Percentiles rank a stretch among this genome's conserved stretches.
Evolutionary conservation across 495 filamentous ascomycete species (phyloP).

Genomic region (Trypethelium eluteriae): DNA sequence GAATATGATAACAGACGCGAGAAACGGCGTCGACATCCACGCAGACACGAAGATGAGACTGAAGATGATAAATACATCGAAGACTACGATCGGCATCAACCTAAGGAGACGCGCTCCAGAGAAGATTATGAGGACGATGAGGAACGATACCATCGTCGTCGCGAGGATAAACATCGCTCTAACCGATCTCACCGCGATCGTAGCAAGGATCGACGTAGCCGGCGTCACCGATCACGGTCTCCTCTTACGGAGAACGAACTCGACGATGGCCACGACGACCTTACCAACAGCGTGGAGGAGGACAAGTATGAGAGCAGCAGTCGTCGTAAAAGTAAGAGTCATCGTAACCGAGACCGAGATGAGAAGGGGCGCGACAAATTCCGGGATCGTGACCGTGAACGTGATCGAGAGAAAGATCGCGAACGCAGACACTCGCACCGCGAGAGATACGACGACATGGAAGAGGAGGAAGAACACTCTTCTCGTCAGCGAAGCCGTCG

Average conservation of each 20-base stretch:
- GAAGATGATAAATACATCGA: conserved; percentile 12
- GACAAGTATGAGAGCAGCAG: conserved; percentile 10
- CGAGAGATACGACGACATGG: conserved; percentile 10
- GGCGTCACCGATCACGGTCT: conserved; percentile 38
- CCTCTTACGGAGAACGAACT: conserved; percentile 22
- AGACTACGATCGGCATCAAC: conserved; percentile 17
- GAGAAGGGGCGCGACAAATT: conserved; percentile 29
- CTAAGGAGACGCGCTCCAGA: conserved; percentile 20
- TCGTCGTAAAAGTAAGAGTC: conserved; percentile 23
- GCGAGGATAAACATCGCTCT: conserved; percentile 41
- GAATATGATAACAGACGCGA: conserved; percentile 47
- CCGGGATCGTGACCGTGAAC: conserved; percentile 21
- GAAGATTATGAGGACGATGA: conserved; percentile 33
- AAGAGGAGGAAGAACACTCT: conserved; percentile 19
- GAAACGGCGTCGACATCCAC: conserved; percentile 39
- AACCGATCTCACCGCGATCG: conserved; percentile 41
- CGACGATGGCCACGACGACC: conserved; percentile 17
- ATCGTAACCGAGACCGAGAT: conserved; percentile 23
- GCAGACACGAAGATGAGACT: conserved; percentile 42
- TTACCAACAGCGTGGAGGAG: neutral
- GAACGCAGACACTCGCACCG: conserved; percentile 29
- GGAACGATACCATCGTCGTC: conserved; percentile 37
- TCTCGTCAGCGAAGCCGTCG: conserved; percentile 13
- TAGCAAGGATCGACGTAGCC: conserved; percentile 45
- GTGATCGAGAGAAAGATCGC: conserved; percentile 37